A percentile compares a stretch with the other conserved stretches of the same genome.
phyloP scores from a whole-genome alignment of 1,284 basidiomycete species.

The Naganishia albida region DNA sequence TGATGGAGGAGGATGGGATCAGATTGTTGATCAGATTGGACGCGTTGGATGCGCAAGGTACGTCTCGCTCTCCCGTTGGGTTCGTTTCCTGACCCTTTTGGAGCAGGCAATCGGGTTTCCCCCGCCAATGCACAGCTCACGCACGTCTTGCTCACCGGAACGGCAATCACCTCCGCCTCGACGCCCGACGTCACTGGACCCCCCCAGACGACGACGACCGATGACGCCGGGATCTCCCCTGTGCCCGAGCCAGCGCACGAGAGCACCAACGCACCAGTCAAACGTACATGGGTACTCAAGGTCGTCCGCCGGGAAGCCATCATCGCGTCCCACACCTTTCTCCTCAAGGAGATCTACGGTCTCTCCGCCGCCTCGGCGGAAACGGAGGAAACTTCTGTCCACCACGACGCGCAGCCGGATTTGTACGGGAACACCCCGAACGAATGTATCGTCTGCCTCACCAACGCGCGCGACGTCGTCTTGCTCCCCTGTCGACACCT shows the following conservation, averaged over 20 bases:
- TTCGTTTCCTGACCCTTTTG: constrained; percentile 47
- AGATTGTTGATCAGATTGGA: constrained; percentile 60
- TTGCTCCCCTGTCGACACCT: constrained; percentile 85
- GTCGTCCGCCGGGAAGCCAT: constrained; percentile 85
- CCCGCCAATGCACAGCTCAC: constrained; percentile 79
- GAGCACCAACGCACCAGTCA: constrained; percentile 53
- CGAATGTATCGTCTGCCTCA: constrained; percentile 84
- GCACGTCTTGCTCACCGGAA: constrained; percentile 77
- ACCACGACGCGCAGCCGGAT: constrained; percentile 40
- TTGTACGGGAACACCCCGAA: constrained; percentile 74
- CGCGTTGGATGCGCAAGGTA: constrained; percentile 63
- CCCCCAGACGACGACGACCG: constrained; percentile 6
- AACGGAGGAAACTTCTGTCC: constrained; percentile 48
- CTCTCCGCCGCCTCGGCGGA: constrained; percentile 59
- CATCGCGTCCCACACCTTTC: constrained; percentile 87
- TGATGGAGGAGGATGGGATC: constrained; percentile 65
- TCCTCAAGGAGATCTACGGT: constrained; percentile 88
- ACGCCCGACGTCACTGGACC: constrained; percentile 40
- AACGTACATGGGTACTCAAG: constrained; percentile 72
- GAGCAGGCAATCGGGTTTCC: constrained; percentile 55
- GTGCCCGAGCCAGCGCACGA: background rate
- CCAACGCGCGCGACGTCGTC: constrained; percentile 80
- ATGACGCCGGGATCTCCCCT: constrained; percentile 9
- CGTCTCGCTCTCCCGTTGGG: background rate
- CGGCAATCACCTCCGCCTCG: constrained; percentile 55